Percentiles rank a stretch among this genome's conserved stretches.
Evolutionary conservation across 345 rosid genomes (phyloP).

Genomic region (Sisymbrium altissimum): DNA sequence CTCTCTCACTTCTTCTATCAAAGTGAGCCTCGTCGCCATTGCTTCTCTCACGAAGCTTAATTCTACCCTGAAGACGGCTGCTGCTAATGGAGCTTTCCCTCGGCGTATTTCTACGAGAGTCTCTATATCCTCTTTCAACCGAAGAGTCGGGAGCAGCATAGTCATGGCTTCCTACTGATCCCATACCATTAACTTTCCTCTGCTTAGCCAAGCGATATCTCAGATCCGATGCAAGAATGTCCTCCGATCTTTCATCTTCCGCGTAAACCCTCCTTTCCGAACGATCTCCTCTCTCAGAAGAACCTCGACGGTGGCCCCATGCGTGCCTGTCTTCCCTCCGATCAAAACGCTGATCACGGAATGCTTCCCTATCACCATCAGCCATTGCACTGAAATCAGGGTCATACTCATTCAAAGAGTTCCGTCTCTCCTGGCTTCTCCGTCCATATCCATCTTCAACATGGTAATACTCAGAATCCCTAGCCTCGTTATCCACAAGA

Average conservation of each 20-base stretch:
- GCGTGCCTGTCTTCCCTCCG: slow-evolving; percentile 47
- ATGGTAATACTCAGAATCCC: slow-evolving; percentile 65
- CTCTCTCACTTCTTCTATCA: slow-evolving; percentile 53
- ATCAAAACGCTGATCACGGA: slow-evolving; percentile 45
- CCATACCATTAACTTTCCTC: slow-evolving; percentile 58
- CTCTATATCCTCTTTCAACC: slow-evolving; percentile 40
- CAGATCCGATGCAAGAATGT: slow-evolving; percentile 51
- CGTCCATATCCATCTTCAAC: slow-evolving; percentile 69
- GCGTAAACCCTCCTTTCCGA: slow-evolving; percentile 47
- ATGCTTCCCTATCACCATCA: slow-evolving; percentile 48
- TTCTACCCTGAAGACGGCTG: slow-evolving; percentile 74
- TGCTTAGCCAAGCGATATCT: slow-evolving; percentile 68
- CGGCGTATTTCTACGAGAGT: slow-evolving; percentile 45
- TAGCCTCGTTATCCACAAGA: slow-evolving; percentile 80
- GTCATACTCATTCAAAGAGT: slow-evolving; percentile 57
- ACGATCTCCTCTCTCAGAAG: slow-evolving; percentile 56
- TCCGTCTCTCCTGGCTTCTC: slow-evolving; percentile 56
- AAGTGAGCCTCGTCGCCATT: slow-evolving; percentile 36
- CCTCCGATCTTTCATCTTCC: slow-evolving; percentile 52
- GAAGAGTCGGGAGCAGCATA: slow-evolving; percentile 38
- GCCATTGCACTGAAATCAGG: slow-evolving; percentile 45
- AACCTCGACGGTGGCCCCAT: slow-evolving; percentile 50
- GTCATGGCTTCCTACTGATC: slow-evolving; percentile 63
- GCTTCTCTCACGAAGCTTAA: slow-evolving; percentile 65
- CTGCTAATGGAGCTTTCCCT: slow-evolving; percentile 49